A percentile compares a stretch with the other conserved stretches of the same genome.
phyloP scores from a whole-genome alignment of 2,329 filamentous ascomycete species.

The Sodiomyces alkalinus region DNA sequence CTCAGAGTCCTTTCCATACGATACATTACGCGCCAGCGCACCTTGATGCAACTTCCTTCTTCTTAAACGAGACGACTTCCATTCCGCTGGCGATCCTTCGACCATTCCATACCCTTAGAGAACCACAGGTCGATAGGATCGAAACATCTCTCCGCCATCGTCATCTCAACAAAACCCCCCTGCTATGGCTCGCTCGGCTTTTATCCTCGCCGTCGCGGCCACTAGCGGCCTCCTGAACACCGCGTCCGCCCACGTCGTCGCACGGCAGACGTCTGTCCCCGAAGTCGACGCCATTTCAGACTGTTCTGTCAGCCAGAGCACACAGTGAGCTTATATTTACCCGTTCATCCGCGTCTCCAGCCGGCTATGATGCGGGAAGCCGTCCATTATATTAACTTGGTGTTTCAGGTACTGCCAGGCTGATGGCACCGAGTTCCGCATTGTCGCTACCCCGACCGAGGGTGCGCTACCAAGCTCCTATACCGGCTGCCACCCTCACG shows the following conservation, averaged over 20 bases:
- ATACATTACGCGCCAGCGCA: no score
- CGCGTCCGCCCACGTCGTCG: constrained; percentile 6
- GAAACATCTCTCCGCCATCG: constrained; percentile 1
- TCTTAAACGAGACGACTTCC: no score
- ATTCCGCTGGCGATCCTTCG: no score
- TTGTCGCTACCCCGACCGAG: constrained; percentile 4
- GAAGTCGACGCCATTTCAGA: constrained; percentile 5
- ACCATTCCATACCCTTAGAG: neutral
- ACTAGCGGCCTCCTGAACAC: constrained; percentile 5
- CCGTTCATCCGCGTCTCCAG: constrained; percentile 1
- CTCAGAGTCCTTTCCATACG: no score
- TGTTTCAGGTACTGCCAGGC: constrained; percentile 6
- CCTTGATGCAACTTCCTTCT: no score
- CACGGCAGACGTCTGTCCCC: constrained; percentile 16
- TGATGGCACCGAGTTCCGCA: constrained; percentile 6
- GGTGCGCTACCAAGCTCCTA: constrained; percentile 16
- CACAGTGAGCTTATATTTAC: no score
- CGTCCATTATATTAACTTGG: neutral
- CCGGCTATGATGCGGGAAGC: neutral
- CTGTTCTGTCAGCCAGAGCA: constrained; percentile 7
- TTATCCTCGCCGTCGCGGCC: constrained; percentile 1
- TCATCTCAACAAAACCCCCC: no score
- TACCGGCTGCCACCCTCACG: constrained; percentile 35
- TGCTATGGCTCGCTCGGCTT: neutral
- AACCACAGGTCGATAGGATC: neutral